phyloP scores from a whole-genome alignment of 2,329 filamentous ascomycete genomes.

The Cercospora canescens region DNA sequence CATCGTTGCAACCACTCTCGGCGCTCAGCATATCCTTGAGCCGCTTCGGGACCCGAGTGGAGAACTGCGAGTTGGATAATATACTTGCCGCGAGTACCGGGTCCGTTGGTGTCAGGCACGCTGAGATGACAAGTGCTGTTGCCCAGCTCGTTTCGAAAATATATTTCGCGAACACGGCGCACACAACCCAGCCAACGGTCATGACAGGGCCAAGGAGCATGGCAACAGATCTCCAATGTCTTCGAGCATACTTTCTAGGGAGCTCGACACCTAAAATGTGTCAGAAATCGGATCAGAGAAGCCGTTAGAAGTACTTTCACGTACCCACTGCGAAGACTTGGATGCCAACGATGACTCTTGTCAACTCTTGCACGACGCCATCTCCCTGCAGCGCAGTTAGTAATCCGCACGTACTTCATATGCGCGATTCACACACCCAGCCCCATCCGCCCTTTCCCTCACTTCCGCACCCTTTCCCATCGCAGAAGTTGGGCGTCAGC shows the following conservation, averaged over 20 bases:
- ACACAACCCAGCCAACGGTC: slow-evolving; percentile 51
- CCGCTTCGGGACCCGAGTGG: slow-evolving; percentile 51
- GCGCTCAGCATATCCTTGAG: slow-evolving; percentile 54
- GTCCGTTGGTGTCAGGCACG: slow-evolving; percentile 59
- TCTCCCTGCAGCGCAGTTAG: slow-evolving; percentile 32
- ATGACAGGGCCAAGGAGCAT: slow-evolving; percentile 55
- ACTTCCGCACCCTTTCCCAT: slow-evolving; percentile 13
- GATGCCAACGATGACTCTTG: slow-evolving; percentile 49
- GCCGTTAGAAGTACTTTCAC: not conserved
- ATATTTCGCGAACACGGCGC: slow-evolving; percentile 47
- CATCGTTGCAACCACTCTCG: slow-evolving; percentile 59
- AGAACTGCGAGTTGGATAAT: slow-evolving; percentile 55
- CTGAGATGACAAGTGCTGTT: slow-evolving; percentile 53
- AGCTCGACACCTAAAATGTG: slow-evolving; percentile 31
- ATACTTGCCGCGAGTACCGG: slow-evolving; percentile 57
- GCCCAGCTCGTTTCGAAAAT: slow-evolving; percentile 49
- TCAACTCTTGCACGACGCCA: slow-evolving; percentile 42
- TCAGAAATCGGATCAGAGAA: slow-evolving; percentile 10
- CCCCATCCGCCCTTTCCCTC: slow-evolving; percentile 40
- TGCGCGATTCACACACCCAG: slow-evolving; percentile 26
- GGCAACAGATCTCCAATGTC: slow-evolving; percentile 53
- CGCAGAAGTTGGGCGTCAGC: slow-evolving; percentile 44
- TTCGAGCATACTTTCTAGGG: slow-evolving; percentile 48
- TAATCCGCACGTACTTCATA: not conserved
- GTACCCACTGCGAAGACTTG: slow-evolving; percentile 39